Percentiles rank a stretch among this genome's conserved stretches.
Conservation (phyloP, 148 eudicot species). For the Fallopia convolvulus region DNA sequence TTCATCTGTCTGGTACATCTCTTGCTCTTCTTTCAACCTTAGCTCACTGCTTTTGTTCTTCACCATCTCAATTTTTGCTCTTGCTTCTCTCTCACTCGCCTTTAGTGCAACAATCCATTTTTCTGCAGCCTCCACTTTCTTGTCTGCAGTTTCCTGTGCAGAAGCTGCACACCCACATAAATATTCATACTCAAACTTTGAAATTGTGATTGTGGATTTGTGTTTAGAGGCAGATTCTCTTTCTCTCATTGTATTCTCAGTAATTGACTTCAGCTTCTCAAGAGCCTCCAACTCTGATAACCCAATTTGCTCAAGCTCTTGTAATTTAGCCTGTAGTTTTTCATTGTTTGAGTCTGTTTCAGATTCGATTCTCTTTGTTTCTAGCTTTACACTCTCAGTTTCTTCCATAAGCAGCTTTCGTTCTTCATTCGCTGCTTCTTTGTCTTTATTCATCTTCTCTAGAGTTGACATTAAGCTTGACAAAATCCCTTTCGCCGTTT, state of each 20-base stretch:
- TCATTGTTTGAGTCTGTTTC: slow-evolving; percentile 44
- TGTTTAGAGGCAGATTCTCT: slow-evolving; percentile 46
- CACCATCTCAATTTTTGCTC: slow-evolving; percentile 29
- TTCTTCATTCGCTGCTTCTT: slow-evolving; percentile 40
- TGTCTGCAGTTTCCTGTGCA: slow-evolving; percentile 66
- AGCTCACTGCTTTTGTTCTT: slow-evolving; percentile 31
- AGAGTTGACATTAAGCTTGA: slow-evolving; percentile 36
- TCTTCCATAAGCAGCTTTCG: slow-evolving; percentile 34
- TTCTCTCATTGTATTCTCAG: slow-evolving; percentile 38
- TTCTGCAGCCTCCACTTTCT: slow-evolving; percentile 76
- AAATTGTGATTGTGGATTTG: slow-evolving; percentile 52
- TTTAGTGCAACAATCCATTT: slow-evolving; percentile 67
- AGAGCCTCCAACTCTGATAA: slow-evolving; percentile 59
- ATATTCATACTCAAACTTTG: slow-evolving; percentile 78
- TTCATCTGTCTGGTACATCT: slow-evolving; percentile 18
- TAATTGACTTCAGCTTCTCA: slow-evolving; percentile 36
- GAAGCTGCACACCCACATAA: slow-evolving; percentile 48
- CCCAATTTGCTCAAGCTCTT: slow-evolving; percentile 51
- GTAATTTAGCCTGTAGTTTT: slow-evolving; percentile 36
- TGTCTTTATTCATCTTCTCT: slow-evolving; percentile 40
- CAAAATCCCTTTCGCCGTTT: slow-evolving; percentile 36
- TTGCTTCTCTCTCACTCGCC: slow-evolving; percentile 60
- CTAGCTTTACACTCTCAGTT: slow-evolving; percentile 27
- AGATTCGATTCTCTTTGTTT: slow-evolving; percentile 38
- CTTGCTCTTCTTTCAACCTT: slow-evolving; percentile 36